Evolutionary conservation across 1,139 yeast genomes (phyloP).

Genomic region (Suhomyces anneliseae): DNA sequence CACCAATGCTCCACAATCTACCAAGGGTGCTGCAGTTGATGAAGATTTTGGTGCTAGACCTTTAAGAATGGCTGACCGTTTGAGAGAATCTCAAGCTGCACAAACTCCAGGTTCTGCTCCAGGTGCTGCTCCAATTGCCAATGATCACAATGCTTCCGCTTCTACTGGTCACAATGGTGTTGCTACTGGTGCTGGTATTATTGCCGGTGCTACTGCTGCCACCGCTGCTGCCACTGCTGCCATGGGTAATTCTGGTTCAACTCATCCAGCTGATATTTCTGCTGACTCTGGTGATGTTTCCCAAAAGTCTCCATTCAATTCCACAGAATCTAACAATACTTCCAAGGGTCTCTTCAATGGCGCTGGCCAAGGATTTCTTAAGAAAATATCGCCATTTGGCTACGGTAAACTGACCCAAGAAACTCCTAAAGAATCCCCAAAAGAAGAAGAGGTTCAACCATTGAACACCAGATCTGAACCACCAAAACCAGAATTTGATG

Average conservation of each 20-base stretch:
- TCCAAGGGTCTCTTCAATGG: slow-evolving; percentile 6
- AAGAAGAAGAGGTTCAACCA: background rate
- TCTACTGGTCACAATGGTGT: background rate
- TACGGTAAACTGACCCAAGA: background rate
- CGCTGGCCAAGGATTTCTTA: slow-evolving; percentile 13
- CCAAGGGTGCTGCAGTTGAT: slow-evolving; percentile 10
- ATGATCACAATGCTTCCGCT: background rate
- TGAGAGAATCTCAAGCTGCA: slow-evolving; percentile 19
- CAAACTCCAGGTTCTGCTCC: background rate
- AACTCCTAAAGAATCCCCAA: background rate
- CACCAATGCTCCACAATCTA: slow-evolving; percentile 1
- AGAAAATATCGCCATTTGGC: slow-evolving; percentile 18
- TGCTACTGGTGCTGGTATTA: background rate
- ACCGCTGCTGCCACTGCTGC: no score
- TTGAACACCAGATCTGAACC: background rate
- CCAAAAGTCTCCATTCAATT: slow-evolving; percentile 1
- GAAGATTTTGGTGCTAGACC: slow-evolving; percentile 52
- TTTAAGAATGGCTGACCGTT: slow-evolving; percentile 55
- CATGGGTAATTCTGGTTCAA: no score
- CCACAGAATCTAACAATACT: background rate
- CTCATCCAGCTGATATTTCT: no score
- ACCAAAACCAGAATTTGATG: background rate
- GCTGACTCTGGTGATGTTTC: background rate
- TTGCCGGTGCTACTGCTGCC: no score
- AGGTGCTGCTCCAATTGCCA: background rate